Base-by-base conservation (phyloP, 768 basidiomycete genomes). In the Xerocomus brunneocitrinus region DNA sequence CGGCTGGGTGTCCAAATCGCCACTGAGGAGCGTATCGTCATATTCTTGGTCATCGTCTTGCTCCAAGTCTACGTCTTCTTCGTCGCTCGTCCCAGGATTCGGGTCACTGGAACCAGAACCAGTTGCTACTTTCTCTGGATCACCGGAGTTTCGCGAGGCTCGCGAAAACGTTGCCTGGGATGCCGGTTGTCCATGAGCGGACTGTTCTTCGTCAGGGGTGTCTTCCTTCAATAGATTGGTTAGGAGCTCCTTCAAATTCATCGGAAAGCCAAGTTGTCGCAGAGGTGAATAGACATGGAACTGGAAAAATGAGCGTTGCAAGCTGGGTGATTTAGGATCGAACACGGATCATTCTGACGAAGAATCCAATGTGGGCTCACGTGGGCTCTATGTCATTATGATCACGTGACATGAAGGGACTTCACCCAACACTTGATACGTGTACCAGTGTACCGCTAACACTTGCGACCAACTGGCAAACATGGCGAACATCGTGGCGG, bases 401-500 rank as follows among this genome's bases (percentile, higher is more conserved):
- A 7, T 38, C 36, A 38, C 36, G 16, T 38, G 36, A 38, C 36
- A n/a, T 38, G 36, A 5, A 38, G 7, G 5, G 34, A 31, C 5
- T 9, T 2, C 8, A 31, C 19, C 19, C 19, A 19, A 19, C 19
- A 19, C 19, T 19, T 19, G 19, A 19, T 19, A 19, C 6, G 34
- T 14, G 13, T 35, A 3, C 4, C 6, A 6, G 14, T 14, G 34
- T 35, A 14, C 3, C 30, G 8, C 30, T 30, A 5, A 30, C 5
- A 14, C 27, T 34, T 25, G 25, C 40, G 14, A 52, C 40, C 51
- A 53, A 19, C 19, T 19, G 19, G 19, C 19, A 19, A 19, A 48
- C n/a, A 81, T 81, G 80, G 71, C 77, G 47, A 71, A 73, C 16
- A 62, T 83, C 35, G 24, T 77, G 3, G 74, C 79, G 22, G 87